Base-by-base conservation (phyloP, 1,284 basidiomycete species). In the Rhodotorula sp. region DNA sequence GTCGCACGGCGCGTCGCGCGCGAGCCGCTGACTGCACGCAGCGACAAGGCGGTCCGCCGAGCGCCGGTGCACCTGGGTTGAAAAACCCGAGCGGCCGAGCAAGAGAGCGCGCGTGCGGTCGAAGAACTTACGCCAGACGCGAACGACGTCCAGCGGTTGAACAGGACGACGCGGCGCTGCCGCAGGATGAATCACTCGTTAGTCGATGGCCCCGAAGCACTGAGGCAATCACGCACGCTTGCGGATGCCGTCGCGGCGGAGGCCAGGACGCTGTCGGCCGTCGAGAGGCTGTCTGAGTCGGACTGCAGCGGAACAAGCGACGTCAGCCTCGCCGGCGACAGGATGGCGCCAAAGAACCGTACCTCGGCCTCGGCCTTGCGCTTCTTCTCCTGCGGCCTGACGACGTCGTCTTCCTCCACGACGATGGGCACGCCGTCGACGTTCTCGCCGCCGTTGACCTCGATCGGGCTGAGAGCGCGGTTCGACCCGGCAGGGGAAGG, bases 151-250 rank as follows among this genome's bases (percentile, higher is more conserved):
- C 12, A 10, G 1, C 10, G 12, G 21, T 13, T 1, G 53, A 54
- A 54, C 14, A 54, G 53, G 25, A 34, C 25, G 53, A 27, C 19
- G 4, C 12, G 16, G 53, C 53, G 53, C 53, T 54, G 53, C 27
- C n/a, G 50, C 16, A 9, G 53, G 34, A 5, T 34, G 34, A 34
- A 16, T 2, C 7, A 27, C 7, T 13, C 0, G 27, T 54, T 16
- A 54, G 53, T 16, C 2, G 16, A 2, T 1, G 1, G 27, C 0
- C 7, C 25, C 4, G 25, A 3, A 12, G 1, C 7, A 25, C 3
- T 4, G 5, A 27, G 27, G 16, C 7, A 5, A 7, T n/a, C 2
- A 27, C 53, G 13, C 3, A 54, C 53, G 25, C 13, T 17, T 12
- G n/a, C 10, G 4, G 27, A 7, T 3, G 16, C 4, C 9, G 12